phyloP scores from a whole-genome alignment of 2,329 filamentous ascomycete genomes.

The Karstenula rhodostoma region DNA sequence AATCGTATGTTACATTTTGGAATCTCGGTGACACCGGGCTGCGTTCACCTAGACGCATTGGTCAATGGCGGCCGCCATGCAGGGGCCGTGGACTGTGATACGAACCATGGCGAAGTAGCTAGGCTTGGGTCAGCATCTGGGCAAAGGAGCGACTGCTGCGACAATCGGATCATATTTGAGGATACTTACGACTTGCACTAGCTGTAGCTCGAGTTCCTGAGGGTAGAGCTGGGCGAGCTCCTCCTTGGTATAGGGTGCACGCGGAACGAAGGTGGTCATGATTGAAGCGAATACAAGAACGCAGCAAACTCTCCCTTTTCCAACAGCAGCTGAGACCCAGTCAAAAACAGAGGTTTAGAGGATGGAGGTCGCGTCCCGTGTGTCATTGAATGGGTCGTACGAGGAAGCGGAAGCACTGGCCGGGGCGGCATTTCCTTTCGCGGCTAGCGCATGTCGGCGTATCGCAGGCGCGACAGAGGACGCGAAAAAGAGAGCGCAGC shows the following conservation, averaged over 20 bases:
- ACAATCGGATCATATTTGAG: not conserved
- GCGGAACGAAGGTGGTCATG: conserved; percentile 82
- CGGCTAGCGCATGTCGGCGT: conserved; percentile 7
- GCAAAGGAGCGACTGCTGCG: no score
- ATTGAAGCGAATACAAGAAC: not conserved
- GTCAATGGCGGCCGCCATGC: not conserved
- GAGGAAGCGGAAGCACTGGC: not conserved
- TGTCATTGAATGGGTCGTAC: conserved; percentile 3
- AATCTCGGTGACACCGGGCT: conserved; percentile 90
- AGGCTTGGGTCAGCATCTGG: not conserved
- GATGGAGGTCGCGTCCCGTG: not conserved
- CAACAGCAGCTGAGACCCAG: not conserved
- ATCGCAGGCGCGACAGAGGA: not conserved
- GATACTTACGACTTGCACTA: conserved; percentile 78
- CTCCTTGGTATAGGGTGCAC: conserved; percentile 78
- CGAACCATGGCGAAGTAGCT: conserved; percentile 53
- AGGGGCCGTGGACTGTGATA: not conserved
- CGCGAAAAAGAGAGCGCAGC: conserved; percentile 13
- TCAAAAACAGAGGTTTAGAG: not conserved
- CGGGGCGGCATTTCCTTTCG: conserved; percentile 2
- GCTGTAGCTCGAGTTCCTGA: conserved; percentile 77
- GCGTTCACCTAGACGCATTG: conserved; percentile 65
- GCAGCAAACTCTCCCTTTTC: not conserved
- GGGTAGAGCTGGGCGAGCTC: conserved; percentile 88
- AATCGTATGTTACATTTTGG: conserved; percentile 67